Evolutionary conservation across 2,329 filamentous ascomycete species (phyloP).

Genomic region (Dactylellina cionopaga): DNA sequence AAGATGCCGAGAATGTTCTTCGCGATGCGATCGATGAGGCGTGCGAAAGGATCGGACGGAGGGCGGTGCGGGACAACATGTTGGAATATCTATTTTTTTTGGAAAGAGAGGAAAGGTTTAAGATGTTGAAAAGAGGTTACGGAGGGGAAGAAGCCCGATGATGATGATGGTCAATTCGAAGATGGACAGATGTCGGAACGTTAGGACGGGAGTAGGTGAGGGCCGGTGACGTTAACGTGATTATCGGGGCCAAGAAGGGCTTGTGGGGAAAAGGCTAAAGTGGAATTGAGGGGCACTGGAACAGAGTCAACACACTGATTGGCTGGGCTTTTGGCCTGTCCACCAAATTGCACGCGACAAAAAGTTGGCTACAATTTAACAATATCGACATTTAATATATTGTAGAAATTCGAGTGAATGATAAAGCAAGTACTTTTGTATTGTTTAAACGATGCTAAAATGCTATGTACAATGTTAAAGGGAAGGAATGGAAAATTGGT

Average conservation of each 20-base stretch:
- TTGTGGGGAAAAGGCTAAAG: slow-evolving; percentile 51
- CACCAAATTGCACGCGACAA: slow-evolving; percentile 28
- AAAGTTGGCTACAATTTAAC: too few species aligned
- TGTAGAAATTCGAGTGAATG: background rate
- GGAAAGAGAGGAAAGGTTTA: background rate
- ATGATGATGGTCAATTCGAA: background rate
- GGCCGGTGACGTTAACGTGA: slow-evolving; percentile 29
- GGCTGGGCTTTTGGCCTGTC: background rate
- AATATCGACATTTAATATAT: background rate
- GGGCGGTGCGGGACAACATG: slow-evolving; percentile 50
- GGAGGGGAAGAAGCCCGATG: background rate
- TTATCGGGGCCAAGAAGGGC: slow-evolving; percentile 11
- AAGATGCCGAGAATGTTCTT: slow-evolving; percentile 46
- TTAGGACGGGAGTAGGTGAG: slow-evolving; percentile 9
- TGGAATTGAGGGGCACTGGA: slow-evolving; percentile 39
- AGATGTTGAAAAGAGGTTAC: background rate
- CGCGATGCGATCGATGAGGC: slow-evolving; percentile 30
- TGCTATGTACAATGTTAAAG: slow-evolving; percentile 22
- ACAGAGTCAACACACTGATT: background rate
- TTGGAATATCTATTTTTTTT: slow-evolving; percentile 5
- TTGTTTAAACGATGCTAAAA: slow-evolving; percentile 22
- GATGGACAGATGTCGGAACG: background rate
- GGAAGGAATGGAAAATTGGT: background rate
- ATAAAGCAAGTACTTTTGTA: slow-evolving; percentile 16
- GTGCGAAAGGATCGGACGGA: slow-evolving; percentile 42